A percentile compares a stretch with the other conserved stretches of the same genome.
phyloP scores from a whole-genome alignment of 257 asterid species.

The Handroanthus guayacan region DNA sequence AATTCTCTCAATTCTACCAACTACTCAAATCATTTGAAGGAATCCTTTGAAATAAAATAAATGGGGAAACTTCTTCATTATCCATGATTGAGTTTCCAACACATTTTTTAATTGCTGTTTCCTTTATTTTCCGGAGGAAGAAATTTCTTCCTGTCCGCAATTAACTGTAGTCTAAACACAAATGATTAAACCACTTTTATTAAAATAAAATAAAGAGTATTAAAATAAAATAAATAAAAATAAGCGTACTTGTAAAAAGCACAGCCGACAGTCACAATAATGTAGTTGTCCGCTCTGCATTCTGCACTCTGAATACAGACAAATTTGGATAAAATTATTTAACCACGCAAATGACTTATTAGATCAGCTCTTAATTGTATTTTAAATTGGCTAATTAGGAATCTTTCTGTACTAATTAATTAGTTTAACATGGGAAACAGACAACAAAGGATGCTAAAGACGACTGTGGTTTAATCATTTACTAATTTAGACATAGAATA shows the following conservation, averaged over 20 bases:
- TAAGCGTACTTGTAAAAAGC: slow-evolving; percentile 35
- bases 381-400: slow-evolving; percentile 28
- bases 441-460: neutral
- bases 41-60: slow-evolving; percentile 43
- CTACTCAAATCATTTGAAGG: slow-evolving; percentile 49
- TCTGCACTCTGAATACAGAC: slow-evolving; percentile 44
- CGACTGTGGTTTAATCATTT: slow-evolving; percentile 4
- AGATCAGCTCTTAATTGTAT: slow-evolving; percentile 15
- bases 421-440: neutral
- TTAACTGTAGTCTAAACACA: slow-evolving; percentile 35
- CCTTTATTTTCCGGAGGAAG: slow-evolving; percentile 46
- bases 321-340: slow-evolving; percentile 44
- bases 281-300: slow-evolving; percentile 49
- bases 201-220: slow-evolving; percentile 12
- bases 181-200: slow-evolving; percentile 37
- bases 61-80: slow-evolving; percentile 43
- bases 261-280: slow-evolving; percentile 64
- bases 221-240: neutral
- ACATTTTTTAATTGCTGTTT: slow-evolving; percentile 27
- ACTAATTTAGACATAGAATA: neutral
- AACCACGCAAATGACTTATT: slow-evolving; percentile 31
- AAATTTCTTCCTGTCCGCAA: slow-evolving; percentile 26
- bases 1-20: slow-evolving; percentile 45
- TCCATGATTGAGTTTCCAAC: slow-evolving; percentile 44
- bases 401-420: slow-evolving; percentile 37